These are phyloP conservation scores for Cystobasidium onofrii DNA, from an alignment of 768 basidiomycete genomes.

Conservation along the genomic window DNA sequence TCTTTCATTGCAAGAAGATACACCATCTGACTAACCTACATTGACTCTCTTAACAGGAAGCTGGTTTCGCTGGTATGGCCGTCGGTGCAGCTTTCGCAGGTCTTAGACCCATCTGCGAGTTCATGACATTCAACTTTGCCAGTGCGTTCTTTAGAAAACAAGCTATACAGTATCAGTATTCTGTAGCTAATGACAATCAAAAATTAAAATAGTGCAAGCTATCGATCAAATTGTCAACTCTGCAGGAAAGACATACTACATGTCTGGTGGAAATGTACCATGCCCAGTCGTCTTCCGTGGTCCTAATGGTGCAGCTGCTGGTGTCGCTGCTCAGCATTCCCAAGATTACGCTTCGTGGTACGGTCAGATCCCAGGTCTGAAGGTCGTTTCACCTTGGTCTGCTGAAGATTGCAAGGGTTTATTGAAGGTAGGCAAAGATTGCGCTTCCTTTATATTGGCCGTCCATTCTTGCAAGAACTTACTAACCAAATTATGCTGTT, in stretches of 20 bases:
- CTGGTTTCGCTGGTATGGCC: conserved; percentile 96
- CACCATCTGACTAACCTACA: neutral
- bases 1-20: neutral
- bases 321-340: conserved; percentile 94
- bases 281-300: conserved; percentile 99
- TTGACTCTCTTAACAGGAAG: conserved; percentile 53
- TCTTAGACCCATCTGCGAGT: conserved; percentile 93
- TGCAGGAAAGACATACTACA: conserved; percentile 99
- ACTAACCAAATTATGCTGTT: too few relatives aligned
- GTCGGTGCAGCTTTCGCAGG: conserved; percentile 90
- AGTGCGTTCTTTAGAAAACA: conserved; percentile 50
- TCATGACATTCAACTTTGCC: conserved; percentile 99
- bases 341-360: conserved; percentile 94
- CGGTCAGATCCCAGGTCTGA: conserved; percentile 72
- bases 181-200: neutral
- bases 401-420: conserved; percentile 99
- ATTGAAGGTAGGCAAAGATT: conserved; percentile 80
- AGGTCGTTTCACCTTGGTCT: conserved; percentile 95
- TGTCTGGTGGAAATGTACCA: conserved; percentile 98
- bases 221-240: conserved; percentile 99
- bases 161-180: neutral
- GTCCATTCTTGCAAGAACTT: too few relatives aligned
- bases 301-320: conserved; percentile 94
- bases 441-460: too few relatives aligned
- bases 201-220: conserved; percentile 49